Evolutionary conservation across 768 basidiomycete species (phyloP).

Genomic region (Paxillus ammoniavirescens): DNA sequence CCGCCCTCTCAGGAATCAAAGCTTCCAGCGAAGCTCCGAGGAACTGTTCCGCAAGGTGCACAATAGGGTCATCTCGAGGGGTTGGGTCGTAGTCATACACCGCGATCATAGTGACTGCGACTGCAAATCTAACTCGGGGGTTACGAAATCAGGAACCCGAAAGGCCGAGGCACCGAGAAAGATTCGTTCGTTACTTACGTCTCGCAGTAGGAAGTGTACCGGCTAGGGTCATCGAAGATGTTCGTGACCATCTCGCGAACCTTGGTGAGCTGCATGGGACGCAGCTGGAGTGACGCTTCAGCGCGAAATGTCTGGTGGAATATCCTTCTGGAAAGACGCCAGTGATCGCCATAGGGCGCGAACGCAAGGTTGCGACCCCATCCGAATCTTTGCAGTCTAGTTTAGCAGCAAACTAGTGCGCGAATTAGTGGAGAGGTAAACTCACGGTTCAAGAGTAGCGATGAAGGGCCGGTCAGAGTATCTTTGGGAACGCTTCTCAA

Average conservation of each 20-base stretch:
- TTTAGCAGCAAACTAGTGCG: not conserved
- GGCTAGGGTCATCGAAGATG: not conserved
- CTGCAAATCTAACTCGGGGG: slow-evolving; percentile 1
- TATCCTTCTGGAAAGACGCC: slow-evolving; percentile 10
- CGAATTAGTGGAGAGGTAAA: not conserved
- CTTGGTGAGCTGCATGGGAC: slow-evolving; percentile 5
- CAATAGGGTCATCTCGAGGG: slow-evolving; percentile 5
- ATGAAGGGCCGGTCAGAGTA: slow-evolving; percentile 21
- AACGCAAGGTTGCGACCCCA: slow-evolving; percentile 3
- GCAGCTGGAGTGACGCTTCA: not conserved
- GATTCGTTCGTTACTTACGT: not conserved
- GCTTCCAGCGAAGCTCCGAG: not conserved
- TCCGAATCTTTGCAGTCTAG: slow-evolving; percentile 4
- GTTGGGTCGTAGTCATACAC: slow-evolving; percentile 8
- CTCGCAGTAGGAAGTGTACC: not conserved
- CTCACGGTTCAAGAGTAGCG: slow-evolving; percentile 7
- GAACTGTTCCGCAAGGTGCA: not conserved
- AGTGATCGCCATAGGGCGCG: slow-evolving; percentile 5
- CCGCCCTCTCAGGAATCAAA: slow-evolving; percentile 1
- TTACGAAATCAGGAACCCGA: not conserved
- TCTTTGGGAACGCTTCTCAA: slow-evolving; percentile 6
- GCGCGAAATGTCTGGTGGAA: slow-evolving; percentile 12
- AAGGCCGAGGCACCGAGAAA: not conserved
- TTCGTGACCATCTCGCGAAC: slow-evolving; percentile 2
- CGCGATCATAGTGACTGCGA: not conserved